Conservation (phyloP, 2,329 filamentous ascomycete genomes). For the Alternaria arborescens region DNA sequence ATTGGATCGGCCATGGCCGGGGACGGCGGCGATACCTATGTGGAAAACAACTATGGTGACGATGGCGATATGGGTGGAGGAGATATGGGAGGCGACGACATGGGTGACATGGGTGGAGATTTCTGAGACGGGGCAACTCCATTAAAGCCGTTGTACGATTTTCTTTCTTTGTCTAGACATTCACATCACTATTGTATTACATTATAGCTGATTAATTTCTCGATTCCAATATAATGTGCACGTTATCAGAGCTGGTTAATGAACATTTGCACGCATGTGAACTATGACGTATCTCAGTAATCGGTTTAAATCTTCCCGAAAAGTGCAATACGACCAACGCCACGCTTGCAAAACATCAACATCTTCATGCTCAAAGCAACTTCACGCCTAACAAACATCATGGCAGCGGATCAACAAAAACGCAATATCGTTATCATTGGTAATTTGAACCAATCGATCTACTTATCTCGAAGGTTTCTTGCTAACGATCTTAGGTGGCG, state of each 20-base stretch:
- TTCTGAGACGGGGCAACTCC: background rate
- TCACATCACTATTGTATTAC: background rate
- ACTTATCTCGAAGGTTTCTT: background rate
- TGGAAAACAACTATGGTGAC: conserved; percentile 28
- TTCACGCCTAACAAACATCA: conserved; percentile 28
- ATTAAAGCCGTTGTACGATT: background rate
- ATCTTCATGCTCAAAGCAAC: conserved; percentile 33
- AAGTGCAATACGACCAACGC: conserved; percentile 23
- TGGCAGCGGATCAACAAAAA: conserved; percentile 36
- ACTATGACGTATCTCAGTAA: conserved; percentile 20
- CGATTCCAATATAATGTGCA: background rate
- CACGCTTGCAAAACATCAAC: conserved; percentile 18
- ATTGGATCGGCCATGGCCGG: conserved; percentile 70
- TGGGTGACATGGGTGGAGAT: conserved; percentile 27
- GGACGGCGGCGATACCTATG: conserved; percentile 35
- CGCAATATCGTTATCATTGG: conserved; percentile 51
- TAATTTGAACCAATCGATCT: conserved; percentile 12
- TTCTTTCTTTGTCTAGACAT: background rate
- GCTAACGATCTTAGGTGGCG: conserved; percentile 69
- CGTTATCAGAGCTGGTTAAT: background rate
- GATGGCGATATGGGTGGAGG: conserved; percentile 33
- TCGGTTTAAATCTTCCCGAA: conserved; percentile 25
- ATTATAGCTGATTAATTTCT: conserved; percentile 1
- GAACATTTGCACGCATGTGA: background rate
- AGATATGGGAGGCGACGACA: conserved; percentile 40